Base-by-base conservation (phyloP, 768 basidiomycete genomes). In the Lentinula lateritia region DNA sequence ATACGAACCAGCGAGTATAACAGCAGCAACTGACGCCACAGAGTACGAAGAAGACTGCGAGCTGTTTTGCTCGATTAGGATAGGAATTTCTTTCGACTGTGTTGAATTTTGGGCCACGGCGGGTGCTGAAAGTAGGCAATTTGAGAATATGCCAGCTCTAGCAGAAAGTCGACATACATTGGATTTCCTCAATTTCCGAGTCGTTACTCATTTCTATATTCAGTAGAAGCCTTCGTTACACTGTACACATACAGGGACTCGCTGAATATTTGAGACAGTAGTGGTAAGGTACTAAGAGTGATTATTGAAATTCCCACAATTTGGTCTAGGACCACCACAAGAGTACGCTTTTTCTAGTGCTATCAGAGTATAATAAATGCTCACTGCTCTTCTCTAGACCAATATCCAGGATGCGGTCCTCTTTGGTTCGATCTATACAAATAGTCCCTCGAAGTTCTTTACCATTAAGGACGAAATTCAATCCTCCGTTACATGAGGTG, bases 401-500 rank as follows among this genome's bases (percentile, higher is more conserved):
- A 9, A 38, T 38, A 15, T 36, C 10, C 15, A 53, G 1, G 35
- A 60, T 60, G 59, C 50, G 50, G 36, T 32, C 50, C 10, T 52
- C 59, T 16, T 13, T 34, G 7, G 41, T 52, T 15, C 59, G 41
- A 10, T 41, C 23, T 13, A 20, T 60, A 18, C 59, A 42, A 41
- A 50, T 60, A n/a, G n/a, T 60, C 7, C 34, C 59, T 52, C 32
- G 38, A n/a, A 38, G 3, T 6, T 18, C 50, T 50, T 15, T 60
- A 16, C 48, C 45, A 12, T 36, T 16, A 3, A 39, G 32, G 28
- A 50, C 64, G 61, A 35, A 63, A 61, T 50, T 65, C 65, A 18
- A 66, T 61, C 18, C 67, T 62, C 15, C 65, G 48, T 55, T 63
- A 65, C 56, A 50, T 42, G 28, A 36, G 64, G 1, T 65, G 60